Percentiles rank a stretch among this genome's conserved stretches.
phyloP scores from a whole-genome alignment of 1,139 yeast species.

The Protomyces macrosporus region DNA sequence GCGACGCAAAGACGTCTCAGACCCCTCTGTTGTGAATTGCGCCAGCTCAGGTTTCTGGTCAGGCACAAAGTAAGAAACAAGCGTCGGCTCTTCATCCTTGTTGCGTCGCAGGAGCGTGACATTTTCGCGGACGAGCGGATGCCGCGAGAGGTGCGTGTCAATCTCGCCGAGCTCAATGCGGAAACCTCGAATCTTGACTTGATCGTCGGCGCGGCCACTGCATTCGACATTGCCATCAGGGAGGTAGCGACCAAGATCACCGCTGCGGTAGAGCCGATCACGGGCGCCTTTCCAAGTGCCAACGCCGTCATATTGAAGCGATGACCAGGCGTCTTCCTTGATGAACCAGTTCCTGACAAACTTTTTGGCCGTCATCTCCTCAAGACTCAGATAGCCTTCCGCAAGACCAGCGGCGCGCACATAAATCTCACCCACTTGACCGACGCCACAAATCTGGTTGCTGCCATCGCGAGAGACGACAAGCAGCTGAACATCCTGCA shows the following conservation, averaged over 20 bases:
- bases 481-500: slow-evolving; percentile 86
- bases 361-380: slow-evolving; percentile 80
- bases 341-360: slow-evolving; percentile 89
- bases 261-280: slow-evolving; percentile 92
- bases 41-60: slow-evolving; percentile 49
- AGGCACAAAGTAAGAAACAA: slow-evolving; percentile 89
- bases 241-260: slow-evolving; percentile 91
- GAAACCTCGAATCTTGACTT: slow-evolving; percentile 96
- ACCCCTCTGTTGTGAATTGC: slow-evolving; percentile 43
- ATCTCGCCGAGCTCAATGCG: slow-evolving; percentile 97
- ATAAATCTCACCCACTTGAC: slow-evolving; percentile 97
- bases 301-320: slow-evolving; percentile 26
- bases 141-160: slow-evolving; percentile 77
- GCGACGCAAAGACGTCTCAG: background rate
- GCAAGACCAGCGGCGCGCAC: slow-evolving; percentile 98
- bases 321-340: slow-evolving; percentile 40
- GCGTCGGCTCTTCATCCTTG: slow-evolving; percentile 84
- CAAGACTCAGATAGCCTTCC: slow-evolving; percentile 88
- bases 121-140: slow-evolving; percentile 29
- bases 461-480: slow-evolving; percentile 89
- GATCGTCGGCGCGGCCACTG: slow-evolving; percentile 98
- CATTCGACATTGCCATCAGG: slow-evolving; percentile 97
- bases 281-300: slow-evolving; percentile 78
- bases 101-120: slow-evolving; percentile 53
- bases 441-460: slow-evolving; percentile 90